These are phyloP conservation scores for Umbilicus rupestris DNA, from an alignment of 164 flowering plant genomes.

Conservation along the genomic window DNA sequence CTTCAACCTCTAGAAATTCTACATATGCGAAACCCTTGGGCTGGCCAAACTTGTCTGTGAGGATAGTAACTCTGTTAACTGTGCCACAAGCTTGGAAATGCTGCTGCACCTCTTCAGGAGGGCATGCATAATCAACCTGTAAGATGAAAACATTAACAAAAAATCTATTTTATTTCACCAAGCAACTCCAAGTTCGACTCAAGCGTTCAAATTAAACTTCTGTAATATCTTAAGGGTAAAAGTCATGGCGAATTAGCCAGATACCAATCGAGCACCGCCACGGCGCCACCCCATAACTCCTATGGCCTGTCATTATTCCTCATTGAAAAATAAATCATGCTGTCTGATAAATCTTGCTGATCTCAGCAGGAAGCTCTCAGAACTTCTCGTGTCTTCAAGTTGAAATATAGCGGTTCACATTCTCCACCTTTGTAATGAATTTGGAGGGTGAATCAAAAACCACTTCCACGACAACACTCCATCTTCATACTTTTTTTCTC, in stretches of 20 bases:
- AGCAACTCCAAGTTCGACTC: neutral
- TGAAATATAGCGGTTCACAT: neutral
- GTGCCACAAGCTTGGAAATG: conserved; percentile 64
- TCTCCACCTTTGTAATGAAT: neutral
- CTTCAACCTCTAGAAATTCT: conserved; percentile 51
- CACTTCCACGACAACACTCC: neutral
- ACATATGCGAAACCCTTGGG: conserved; percentile 66
- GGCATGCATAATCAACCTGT: conserved; percentile 65
- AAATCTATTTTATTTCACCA: neutral
- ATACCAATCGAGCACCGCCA: neutral
- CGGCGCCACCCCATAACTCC: neutral
- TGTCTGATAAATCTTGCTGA: neutral
- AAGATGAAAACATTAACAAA: neutral
- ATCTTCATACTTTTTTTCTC: conserved; percentile 1
- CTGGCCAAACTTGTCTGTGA: conserved; percentile 54
- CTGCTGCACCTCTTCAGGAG: conserved; percentile 66
- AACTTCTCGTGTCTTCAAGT: neutral
- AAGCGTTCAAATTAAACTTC: neutral
- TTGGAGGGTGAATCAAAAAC: neutral
- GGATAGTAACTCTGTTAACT: conserved; percentile 52
- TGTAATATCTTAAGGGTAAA: neutral
- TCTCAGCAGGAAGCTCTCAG: neutral
- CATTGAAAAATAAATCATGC: neutral
- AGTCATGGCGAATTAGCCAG: neutral
- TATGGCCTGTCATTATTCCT: neutral